Evolutionary conservation across 2,329 filamentous ascomycete genomes (phyloP).

Genomic region (Colletotrichum godetiae): DNA sequence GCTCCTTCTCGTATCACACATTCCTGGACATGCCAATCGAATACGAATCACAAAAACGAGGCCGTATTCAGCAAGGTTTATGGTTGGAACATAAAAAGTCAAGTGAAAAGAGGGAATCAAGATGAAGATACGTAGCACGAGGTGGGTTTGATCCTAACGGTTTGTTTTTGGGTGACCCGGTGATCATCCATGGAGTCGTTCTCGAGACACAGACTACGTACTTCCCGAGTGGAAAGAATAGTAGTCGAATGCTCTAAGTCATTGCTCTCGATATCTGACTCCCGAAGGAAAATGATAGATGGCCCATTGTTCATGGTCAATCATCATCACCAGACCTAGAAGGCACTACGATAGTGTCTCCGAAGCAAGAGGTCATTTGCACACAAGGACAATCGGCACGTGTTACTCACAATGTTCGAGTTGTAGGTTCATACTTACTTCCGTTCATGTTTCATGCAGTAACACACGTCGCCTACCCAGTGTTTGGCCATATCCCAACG

Average conservation of each 20-base stretch:
- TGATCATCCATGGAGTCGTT: neutral
- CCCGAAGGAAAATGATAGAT: too few relatives aligned
- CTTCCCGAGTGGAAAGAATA: neutral
- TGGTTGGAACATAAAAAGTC: neutral
- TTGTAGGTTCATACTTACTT: neutral
- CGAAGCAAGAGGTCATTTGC: neutral
- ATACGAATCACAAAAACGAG: neutral
- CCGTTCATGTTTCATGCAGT: neutral
- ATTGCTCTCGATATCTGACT: neutral
- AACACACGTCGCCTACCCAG: neutral
- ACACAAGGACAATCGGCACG: neutral
- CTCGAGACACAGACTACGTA: neutral
- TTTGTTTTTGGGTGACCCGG: neutral
- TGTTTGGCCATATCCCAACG: neutral
- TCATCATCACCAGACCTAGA: too few relatives aligned
- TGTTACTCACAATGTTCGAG: neutral
- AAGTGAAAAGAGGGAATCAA: neutral
- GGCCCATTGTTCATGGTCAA: too few relatives aligned
- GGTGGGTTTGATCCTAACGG: neutral
- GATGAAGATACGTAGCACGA: neutral
- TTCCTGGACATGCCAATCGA: neutral
- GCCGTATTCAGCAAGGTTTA: too few relatives aligned
- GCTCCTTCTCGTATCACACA: neutral
- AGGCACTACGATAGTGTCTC: too few relatives aligned
- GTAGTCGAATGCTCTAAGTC: neutral